phyloP scores from a whole-genome alignment of 768 basidiomycete genomes.

The Russula dissimulans region DNA sequence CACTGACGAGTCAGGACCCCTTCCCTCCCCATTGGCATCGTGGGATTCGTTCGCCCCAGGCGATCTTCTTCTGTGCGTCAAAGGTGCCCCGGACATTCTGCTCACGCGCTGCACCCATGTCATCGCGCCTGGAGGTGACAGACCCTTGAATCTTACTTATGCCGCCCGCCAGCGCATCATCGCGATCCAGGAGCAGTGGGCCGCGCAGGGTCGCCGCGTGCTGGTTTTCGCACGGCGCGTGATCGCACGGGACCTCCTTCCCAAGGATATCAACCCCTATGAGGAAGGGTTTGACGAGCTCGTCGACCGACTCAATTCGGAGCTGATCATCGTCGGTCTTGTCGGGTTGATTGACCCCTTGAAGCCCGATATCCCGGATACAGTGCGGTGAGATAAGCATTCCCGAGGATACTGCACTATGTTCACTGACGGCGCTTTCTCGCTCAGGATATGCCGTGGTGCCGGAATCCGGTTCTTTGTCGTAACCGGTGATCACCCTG shows the following conservation, averaged over 20 bases:
- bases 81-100: constrained; percentile 47
- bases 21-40: constrained; percentile 23
- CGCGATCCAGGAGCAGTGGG: constrained; percentile 39
- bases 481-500: constrained; percentile 52
- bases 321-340: constrained; percentile 46
- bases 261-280: constrained; percentile 25
- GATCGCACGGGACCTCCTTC: constrained; percentile 27
- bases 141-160: constrained; percentile 27
- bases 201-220: constrained; percentile 51
- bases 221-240: constrained; percentile 44
- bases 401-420: background rate
- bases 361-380: constrained; percentile 43
- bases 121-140: constrained; percentile 31
- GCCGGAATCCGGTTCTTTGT: constrained; percentile 58
- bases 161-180: constrained; percentile 26
- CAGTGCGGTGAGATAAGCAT: constrained; percentile 25
- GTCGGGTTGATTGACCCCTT: constrained; percentile 56
- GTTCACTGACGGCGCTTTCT: background rate
- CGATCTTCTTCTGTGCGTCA: constrained; percentile 31
- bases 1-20: background rate
- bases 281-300: constrained; percentile 35
- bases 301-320: constrained; percentile 33
- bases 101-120: constrained; percentile 34
- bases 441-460: constrained; percentile 33
- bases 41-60: constrained; percentile 24